phyloP scores from a whole-genome alignment of 306 rosid species.

The Gastrolobium bilobum region DNA sequence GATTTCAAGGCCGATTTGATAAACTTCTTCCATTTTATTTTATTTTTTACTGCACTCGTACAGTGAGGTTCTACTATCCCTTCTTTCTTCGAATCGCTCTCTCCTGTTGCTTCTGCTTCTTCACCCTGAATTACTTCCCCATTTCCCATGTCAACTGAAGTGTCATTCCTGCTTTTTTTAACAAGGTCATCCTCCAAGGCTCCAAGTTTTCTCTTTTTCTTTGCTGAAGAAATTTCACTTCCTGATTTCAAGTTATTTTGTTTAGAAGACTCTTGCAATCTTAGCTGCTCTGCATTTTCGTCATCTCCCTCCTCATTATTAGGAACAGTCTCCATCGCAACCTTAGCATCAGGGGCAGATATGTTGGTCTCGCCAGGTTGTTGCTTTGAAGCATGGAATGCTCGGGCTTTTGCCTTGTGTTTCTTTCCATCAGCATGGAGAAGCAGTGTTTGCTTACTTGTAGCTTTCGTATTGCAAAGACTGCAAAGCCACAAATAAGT shows the following conservation, averaged over 20 bases:
- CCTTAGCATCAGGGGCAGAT: conserved; percentile 55
- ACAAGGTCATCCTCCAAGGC: conserved; percentile 56
- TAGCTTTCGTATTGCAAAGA: conserved; percentile 86
- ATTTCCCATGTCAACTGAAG: conserved; percentile 55
- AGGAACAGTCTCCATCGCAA: conserved; percentile 50
- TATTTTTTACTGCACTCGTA: conserved; percentile 47
- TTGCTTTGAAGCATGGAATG: conserved; percentile 71
- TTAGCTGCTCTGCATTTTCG: conserved; percentile 50
- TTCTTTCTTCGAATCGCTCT: conserved; percentile 49
- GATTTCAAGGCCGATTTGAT: conserved; percentile 79
- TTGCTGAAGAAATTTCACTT: conserved; percentile 53
- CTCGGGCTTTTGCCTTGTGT: conserved; percentile 89
- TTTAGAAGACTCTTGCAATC: conserved; percentile 53
- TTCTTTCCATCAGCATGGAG: conserved; percentile 99
- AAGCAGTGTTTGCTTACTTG: conserved; percentile 87
- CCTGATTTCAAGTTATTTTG: conserved; percentile 48
- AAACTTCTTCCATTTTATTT: conserved; percentile 87
- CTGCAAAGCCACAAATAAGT: conserved; percentile 58
- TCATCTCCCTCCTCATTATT: conserved; percentile 44
- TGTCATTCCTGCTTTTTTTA: conserved; percentile 64
- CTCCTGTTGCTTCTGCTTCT: conserved; percentile 47
- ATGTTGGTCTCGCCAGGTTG: conserved; percentile 57
- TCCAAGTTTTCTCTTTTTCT: conserved; percentile 77
- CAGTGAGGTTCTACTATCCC: conserved; percentile 26
- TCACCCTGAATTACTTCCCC: conserved; percentile 83